These are phyloP conservation scores for Populus hybrid DNA, from an alignment of 441 rosid genomes.

Conservation along the genomic window DNA sequence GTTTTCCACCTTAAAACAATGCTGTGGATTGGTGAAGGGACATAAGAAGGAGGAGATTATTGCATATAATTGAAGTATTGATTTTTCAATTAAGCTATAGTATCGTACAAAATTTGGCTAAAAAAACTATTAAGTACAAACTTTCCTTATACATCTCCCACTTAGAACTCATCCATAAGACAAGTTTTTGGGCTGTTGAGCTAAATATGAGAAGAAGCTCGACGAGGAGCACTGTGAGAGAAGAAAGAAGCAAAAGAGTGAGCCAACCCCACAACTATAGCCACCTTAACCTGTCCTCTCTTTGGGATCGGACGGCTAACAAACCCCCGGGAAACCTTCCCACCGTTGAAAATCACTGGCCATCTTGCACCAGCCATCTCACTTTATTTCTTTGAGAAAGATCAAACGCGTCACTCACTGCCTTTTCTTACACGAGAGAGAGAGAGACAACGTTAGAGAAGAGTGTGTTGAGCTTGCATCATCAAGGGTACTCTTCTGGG, in stretches of 20 bases:
- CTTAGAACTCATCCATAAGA: neutral
- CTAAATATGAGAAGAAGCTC: slow-evolving; percentile 26
- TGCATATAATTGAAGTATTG: neutral
- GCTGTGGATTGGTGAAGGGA: neutral
- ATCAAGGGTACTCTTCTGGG: too few species aligned
- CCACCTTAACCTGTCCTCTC: slow-evolving; percentile 66
- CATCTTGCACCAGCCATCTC: slow-evolving; percentile 28
- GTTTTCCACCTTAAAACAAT: neutral
- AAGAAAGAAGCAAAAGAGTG: slow-evolving; percentile 52
- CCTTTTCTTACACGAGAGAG: neutral
- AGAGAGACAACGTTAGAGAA: too few species aligned
- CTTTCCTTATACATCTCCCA: neutral
- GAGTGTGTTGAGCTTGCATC: neutral
- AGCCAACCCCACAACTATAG: slow-evolving; percentile 47
- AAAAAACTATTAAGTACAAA: neutral
- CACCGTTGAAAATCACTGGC: slow-evolving; percentile 17
- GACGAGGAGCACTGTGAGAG: slow-evolving; percentile 16
- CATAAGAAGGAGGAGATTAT: neutral
- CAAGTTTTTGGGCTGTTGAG: neutral
- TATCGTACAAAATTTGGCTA: neutral
- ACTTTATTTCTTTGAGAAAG: neutral
- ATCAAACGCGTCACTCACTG: neutral
- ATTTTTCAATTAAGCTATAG: too few species aligned
- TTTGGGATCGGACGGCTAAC: slow-evolving; percentile 52
- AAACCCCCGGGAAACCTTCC: slow-evolving; percentile 25